phyloP scores from a whole-genome alignment of 805 yeast species.

The Ogataea thermomethanolica region DNA sequence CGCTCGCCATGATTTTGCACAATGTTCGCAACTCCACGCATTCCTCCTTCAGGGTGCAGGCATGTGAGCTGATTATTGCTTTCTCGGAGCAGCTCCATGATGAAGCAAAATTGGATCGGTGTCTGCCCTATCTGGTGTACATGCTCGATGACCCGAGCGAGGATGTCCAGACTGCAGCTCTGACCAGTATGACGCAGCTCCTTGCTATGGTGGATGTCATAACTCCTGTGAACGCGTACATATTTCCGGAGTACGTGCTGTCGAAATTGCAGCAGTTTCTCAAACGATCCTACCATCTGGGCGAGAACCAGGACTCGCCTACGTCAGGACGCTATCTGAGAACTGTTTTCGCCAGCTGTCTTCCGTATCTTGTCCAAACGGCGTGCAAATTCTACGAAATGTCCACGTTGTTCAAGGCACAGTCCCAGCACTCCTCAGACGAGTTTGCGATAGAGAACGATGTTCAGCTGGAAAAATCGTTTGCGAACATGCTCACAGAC shows the following conservation, averaged over 20 bases:
- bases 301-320: constrained; percentile 25
- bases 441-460: constrained; percentile 32
- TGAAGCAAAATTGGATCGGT: constrained; percentile 80
- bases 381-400: constrained; percentile 64
- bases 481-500: constrained; percentile 43
- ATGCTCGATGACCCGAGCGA: constrained; percentile 66
- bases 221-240: constrained; percentile 68
- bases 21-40: constrained; percentile 57
- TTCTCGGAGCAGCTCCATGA: constrained; percentile 75
- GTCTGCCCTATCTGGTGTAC: constrained; percentile 75
- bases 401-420: constrained; percentile 45
- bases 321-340: constrained; percentile 43
- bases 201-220: constrained; percentile 59
- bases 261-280: constrained; percentile 59
- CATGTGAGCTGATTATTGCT: constrained; percentile 72
- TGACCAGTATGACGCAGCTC: constrained; percentile 64
- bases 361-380: constrained; percentile 67
- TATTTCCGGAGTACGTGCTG: constrained; percentile 78
- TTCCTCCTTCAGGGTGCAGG: constrained; percentile 58
- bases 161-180: constrained; percentile 63
- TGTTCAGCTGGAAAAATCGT: constrained; percentile 36
- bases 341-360: constrained; percentile 64
- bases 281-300: constrained; percentile 30
- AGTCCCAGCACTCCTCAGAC: constrained; percentile 28
- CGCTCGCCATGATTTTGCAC: constrained; percentile 57